These are phyloP conservation scores for Zea luxurians DNA, from an alignment of 176 grass and related monocot genomes.

Conservation along the genomic window DNA sequence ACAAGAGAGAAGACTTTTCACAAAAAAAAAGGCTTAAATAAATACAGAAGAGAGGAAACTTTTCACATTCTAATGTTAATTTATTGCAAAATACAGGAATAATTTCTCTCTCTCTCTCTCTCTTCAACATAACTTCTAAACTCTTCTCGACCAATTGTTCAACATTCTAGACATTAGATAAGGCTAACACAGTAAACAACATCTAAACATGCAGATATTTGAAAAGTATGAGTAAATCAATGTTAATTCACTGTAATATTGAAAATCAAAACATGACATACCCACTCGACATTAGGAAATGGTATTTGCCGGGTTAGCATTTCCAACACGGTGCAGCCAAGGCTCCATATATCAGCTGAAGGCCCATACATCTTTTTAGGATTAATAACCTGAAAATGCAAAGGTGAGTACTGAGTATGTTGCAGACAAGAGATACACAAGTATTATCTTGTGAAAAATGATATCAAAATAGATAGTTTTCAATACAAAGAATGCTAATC, in stretches of 20 bases:
- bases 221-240: not conserved
- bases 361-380: conserved; percentile 78
- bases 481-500: not conserved
- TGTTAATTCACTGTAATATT: not conserved
- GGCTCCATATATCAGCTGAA: conserved; percentile 86
- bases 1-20: not conserved
- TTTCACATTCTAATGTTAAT: not conserved
- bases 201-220: not conserved
- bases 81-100: conserved; percentile 10
- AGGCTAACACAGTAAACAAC: too few relatives aligned
- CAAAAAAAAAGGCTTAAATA: too few relatives aligned
- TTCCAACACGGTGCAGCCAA: conserved; percentile 87
- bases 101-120: conserved; percentile 9
- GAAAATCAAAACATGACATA: conserved; percentile 45
- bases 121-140: conserved; percentile 7
- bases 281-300: conserved; percentile 85
- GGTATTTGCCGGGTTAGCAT: conserved; percentile 87
- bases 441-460: not conserved
- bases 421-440: conserved; percentile 5
- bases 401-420: conserved; percentile 11
- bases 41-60: too few relatives aligned
- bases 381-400: conserved; percentile 71
- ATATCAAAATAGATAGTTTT: conserved; percentile 12
- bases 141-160: conserved; percentile 1
- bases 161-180: conserved; percentile 15